Conservation (phyloP, 768 basidiomycete species). For the Tephrocybe sp. region DNA sequence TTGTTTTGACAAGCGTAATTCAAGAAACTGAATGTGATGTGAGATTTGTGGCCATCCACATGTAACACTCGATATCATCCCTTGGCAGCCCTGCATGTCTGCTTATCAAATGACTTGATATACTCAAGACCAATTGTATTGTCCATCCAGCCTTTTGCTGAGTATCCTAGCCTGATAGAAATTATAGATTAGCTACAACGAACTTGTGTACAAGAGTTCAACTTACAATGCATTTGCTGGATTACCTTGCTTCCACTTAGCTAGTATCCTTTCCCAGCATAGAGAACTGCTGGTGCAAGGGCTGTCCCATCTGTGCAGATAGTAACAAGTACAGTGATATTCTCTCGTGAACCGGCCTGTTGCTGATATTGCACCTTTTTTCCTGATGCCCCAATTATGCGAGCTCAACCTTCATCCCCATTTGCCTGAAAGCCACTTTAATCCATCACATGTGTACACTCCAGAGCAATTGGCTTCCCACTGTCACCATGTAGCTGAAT, state of each 20-base stretch:
- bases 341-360: constrained; percentile 28
- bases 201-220: no score
- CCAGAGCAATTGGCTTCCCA: constrained; percentile 8
- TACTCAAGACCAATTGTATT: constrained; percentile 21
- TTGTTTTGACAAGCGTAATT: constrained; percentile 31
- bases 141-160: constrained; percentile 32
- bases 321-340: constrained; percentile 35
- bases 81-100: constrained; percentile 32
- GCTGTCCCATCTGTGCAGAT: constrained; percentile 39
- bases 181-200: no score
- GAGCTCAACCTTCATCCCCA: constrained; percentile 23
- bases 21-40: constrained; percentile 32
- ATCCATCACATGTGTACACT: constrained; percentile 34
- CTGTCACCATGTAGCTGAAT: constrained; percentile 22
- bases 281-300: constrained; percentile 31
- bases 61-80: constrained; percentile 29
- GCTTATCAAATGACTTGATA: constrained; percentile 30
- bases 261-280: constrained; percentile 34
- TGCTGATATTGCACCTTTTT: constrained; percentile 9
- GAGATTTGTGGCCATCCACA: constrained; percentile 43
- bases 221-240: no score
- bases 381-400: constrained; percentile 16
- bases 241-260: no score
- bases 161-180: no score
- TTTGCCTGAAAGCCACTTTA: constrained; percentile 30